Evolutionary conservation across 2,329 filamentous ascomycete species (phyloP).

Genomic region (Diaporthe ampelina): DNA sequence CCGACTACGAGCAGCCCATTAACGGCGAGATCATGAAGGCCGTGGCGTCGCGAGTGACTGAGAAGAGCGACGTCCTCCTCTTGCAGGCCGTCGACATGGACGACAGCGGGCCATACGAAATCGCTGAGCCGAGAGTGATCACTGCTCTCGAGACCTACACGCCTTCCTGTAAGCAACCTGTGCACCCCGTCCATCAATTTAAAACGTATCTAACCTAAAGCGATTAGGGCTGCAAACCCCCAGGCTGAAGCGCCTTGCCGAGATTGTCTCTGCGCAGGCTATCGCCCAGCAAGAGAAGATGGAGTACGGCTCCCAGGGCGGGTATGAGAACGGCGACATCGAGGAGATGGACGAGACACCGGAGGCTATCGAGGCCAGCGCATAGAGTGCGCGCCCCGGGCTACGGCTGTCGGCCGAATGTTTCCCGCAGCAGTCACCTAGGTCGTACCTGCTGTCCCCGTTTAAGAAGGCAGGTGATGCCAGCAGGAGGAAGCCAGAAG

Average conservation of each 20-base stretch:
- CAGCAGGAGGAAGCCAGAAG: constrained; percentile 22
- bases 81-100: constrained; percentile 98
- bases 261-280: constrained; percentile 96
- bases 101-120: constrained; percentile 97
- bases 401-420: constrained; percentile 39
- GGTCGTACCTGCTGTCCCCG: constrained; percentile 47
- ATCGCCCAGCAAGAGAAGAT: constrained; percentile 94
- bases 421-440: constrained; percentile 46
- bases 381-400: constrained; percentile 50
- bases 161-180: constrained; percentile 83
- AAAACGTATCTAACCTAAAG: constrained; percentile 47
- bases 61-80: constrained; percentile 97
- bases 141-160: constrained; percentile 98
- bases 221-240: constrained; percentile 91
- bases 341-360: constrained; percentile 65
- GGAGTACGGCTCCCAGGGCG: constrained; percentile 68
- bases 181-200: too few relatives aligned
- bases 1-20: constrained; percentile 99
- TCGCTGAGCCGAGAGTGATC: constrained; percentile 95
- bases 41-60: constrained; percentile 94
- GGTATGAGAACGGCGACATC: constrained; percentile 59
- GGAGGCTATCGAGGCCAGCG: constrained; percentile 53
- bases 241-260: constrained; percentile 93
- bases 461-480: constrained; percentile 40
- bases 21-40: constrained; percentile 99